Conservation (phyloP, 192 early-diverging fungal genomes). For the Oehlia diaphana region DNA sequence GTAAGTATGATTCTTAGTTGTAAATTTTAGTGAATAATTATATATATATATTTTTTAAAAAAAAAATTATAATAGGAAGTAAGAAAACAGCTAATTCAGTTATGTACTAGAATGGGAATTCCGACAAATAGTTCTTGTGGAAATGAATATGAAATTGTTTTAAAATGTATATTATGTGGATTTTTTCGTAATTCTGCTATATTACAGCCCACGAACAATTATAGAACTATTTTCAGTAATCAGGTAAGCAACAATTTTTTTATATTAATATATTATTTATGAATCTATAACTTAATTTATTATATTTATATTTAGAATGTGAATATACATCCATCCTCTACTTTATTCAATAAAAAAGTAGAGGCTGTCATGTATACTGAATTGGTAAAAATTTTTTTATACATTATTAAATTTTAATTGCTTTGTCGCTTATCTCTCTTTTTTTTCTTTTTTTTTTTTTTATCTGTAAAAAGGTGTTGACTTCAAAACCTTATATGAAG, state of each 20-base stretch:
- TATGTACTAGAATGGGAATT: constrained; percentile 73
- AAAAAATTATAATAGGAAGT: constrained; percentile 64
- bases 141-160: constrained; percentile 68
- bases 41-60: neutral
- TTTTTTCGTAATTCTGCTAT: constrained; percentile 90
- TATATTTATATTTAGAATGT: constrained; percentile 66
- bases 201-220: constrained; percentile 85
- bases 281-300: neutral
- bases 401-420: constrained; percentile 2
- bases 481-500: constrained; percentile 86
- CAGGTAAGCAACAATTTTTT: constrained; percentile 2
- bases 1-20: constrained; percentile 34
- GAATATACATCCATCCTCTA: constrained; percentile 85
- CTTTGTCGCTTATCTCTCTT: neutral
- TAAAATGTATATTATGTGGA: constrained; percentile 86
- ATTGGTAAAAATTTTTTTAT: constrained; percentile 51
- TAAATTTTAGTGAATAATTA: neutral
- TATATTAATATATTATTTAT: neutral
- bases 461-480: constrained; percentile 58
- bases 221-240: constrained; percentile 66
- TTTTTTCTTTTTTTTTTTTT: neutral
- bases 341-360: constrained; percentile 77
- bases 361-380: constrained; percentile 89
- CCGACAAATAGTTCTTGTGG: constrained; percentile 64
- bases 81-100: constrained; percentile 78